Conservation (phyloP, 768 basidiomycete species). For the Agrocybe praecox region DNA sequence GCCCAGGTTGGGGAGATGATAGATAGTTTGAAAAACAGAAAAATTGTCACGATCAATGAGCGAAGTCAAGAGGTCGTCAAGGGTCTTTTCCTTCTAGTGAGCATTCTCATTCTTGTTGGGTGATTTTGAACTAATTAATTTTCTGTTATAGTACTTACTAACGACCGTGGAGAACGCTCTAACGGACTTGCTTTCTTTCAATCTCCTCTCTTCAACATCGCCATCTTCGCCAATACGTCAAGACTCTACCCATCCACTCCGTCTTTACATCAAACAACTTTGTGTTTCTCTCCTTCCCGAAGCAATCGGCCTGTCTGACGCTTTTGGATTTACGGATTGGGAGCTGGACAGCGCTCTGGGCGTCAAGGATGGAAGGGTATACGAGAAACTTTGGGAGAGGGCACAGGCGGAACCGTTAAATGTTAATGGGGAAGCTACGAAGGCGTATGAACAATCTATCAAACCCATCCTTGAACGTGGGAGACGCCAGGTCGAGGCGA, state of each 20-base stretch:
- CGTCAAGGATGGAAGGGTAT: constrained; percentile 63
- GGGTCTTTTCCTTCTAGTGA: constrained; percentile 47
- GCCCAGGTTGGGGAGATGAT: constrained; percentile 54
- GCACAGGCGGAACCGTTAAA: constrained; percentile 66
- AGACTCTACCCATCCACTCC: constrained; percentile 51
- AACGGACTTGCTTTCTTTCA: constrained; percentile 61
- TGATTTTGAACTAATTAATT: background rate
- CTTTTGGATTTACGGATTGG: constrained; percentile 78
- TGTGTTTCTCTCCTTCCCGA: constrained; percentile 62
- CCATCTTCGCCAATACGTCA: constrained; percentile 7
- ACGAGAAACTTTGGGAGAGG: constrained; percentile 65
- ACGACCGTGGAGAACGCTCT: constrained; percentile 57
- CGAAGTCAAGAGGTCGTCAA: constrained; percentile 31
- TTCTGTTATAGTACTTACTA: constrained; percentile 54
- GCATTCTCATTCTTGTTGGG: constrained; percentile 13
- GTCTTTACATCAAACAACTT: constrained; percentile 47
- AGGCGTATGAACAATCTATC: constrained; percentile 66
- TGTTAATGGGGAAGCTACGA: constrained; percentile 43
- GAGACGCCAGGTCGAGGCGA: constrained; percentile 30
- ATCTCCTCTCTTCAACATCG: constrained; percentile 33
- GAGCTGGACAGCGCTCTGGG: constrained; percentile 73
- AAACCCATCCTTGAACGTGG: constrained; percentile 55
- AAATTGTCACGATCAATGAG: constrained; percentile 8
- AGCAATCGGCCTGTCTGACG: constrained; percentile 68
- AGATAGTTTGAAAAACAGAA: constrained; percentile 24